Conservation (phyloP, 305 asterid species). For the Fraxinus sp. region DNA sequence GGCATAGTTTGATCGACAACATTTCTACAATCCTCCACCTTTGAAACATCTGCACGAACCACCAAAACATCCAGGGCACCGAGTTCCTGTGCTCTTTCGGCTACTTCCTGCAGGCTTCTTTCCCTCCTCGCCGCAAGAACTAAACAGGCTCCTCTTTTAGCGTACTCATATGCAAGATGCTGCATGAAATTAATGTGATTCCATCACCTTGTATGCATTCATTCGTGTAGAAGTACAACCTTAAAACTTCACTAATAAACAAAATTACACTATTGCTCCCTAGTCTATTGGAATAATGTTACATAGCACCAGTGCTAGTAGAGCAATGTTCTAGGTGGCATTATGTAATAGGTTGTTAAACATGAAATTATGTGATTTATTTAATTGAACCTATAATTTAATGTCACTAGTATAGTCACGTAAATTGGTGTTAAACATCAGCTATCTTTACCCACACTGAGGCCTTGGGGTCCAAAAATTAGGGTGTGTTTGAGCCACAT, state of each 20-base stretch:
- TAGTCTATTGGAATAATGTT: not conserved
- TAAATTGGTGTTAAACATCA: too few relatives aligned
- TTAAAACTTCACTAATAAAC: not conserved
- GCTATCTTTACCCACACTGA: too few relatives aligned
- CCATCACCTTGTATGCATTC: not conserved
- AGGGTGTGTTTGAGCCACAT: too few relatives aligned
- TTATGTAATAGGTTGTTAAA: not conserved
- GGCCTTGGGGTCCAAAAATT: too few relatives aligned
- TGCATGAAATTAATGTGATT: not conserved
- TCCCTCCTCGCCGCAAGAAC: slow-evolving; percentile 77
- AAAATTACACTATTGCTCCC: not conserved
- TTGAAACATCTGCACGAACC: slow-evolving; percentile 55
- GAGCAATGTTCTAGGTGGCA: not conserved
- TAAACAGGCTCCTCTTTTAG: slow-evolving; percentile 67
- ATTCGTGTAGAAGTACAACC: not conserved
- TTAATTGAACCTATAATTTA: not conserved
- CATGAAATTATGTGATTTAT: not conserved
- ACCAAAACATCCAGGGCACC: slow-evolving; percentile 65
- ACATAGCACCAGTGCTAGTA: not conserved
- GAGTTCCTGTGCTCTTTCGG: slow-evolving; percentile 48
- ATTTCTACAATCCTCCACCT: slow-evolving; percentile 58
- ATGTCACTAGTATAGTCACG: not conserved
- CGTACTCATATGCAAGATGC: slow-evolving; percentile 69
- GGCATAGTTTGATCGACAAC: slow-evolving; percentile 64
- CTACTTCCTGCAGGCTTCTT: slow-evolving; percentile 57